phyloP scores from a whole-genome alignment of 1,284 basidiomycete species.

The Fomitopsis betulina region DNA sequence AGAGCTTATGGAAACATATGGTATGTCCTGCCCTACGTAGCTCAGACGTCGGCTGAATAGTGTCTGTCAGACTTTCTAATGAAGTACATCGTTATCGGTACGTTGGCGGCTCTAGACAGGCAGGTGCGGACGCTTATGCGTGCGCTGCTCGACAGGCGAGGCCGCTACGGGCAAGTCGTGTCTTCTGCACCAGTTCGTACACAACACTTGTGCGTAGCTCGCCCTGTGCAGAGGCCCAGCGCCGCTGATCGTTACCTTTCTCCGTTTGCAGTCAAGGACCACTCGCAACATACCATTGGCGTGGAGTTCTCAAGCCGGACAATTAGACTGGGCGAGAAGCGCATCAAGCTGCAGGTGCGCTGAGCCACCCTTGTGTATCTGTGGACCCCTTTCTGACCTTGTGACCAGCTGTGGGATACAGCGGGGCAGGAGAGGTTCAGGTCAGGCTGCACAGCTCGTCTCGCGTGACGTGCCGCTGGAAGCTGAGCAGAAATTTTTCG shows the following conservation, averaged over 20 bases:
- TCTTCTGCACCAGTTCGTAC: constrained; percentile 91
- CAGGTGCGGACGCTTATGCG: not conserved
- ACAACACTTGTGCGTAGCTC: constrained; percentile 72
- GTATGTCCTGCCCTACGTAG: constrained; percentile 36
- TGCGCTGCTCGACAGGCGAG: constrained; percentile 60
- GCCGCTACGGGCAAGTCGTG: constrained; percentile 97
- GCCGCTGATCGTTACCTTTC: not conserved
- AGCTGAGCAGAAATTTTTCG: not conserved
- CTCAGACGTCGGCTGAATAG: constrained; percentile 3
- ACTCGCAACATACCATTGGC: constrained; percentile 96
- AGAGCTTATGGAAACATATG: constrained; percentile 91
- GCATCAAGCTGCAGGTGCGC: constrained; percentile 86
- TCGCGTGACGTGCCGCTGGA: not conserved
- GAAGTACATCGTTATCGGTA: constrained; percentile 96
- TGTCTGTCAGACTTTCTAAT: constrained; percentile 80
- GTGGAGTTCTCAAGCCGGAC: constrained; percentile 93
- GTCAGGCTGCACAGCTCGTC: constrained; percentile 33
- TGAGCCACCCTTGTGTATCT: not conserved
- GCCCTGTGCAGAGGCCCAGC: not conserved
- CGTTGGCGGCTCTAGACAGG: constrained; percentile 13
- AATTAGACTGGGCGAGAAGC: constrained; percentile 85
- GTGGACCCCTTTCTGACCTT: not conserved
- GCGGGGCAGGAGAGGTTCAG: constrained; percentile 94
- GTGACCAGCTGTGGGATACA: constrained; percentile 89
- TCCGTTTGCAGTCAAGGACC: constrained; percentile 76